These are phyloP conservation scores for Tolypocladium sp. DNA, from an alignment of 2,329 filamentous ascomycete species.

Conservation along the genomic window DNA sequence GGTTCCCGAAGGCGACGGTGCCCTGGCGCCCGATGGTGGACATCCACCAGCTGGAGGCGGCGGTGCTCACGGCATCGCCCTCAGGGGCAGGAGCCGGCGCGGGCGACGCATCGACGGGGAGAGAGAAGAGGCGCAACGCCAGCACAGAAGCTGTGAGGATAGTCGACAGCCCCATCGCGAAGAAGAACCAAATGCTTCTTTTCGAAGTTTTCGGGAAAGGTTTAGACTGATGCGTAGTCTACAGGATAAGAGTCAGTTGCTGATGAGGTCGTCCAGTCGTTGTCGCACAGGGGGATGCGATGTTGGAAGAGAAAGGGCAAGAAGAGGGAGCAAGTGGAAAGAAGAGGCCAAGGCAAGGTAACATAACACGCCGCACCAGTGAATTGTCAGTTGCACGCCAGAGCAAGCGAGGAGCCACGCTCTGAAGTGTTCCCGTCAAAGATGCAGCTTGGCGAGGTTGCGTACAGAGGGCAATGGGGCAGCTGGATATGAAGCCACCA, in stretches of 20 bases:
- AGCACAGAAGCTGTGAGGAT: conserved; percentile 31
- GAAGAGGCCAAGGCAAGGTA: background rate
- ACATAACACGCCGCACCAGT: background rate
- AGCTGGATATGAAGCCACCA: background rate
- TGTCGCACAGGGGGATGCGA: background rate
- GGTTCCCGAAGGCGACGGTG: conserved; percentile 45
- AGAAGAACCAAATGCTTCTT: conserved; percentile 20
- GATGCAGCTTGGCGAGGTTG: background rate
- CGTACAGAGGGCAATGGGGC: background rate
- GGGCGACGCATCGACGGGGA: conserved; percentile 22
- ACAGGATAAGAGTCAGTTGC: background rate
- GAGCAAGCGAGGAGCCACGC: background rate
- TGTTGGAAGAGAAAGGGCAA: background rate
- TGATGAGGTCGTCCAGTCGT: background rate
- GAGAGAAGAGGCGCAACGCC: conserved; percentile 32
- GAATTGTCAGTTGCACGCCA: no score
- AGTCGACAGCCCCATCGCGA: conserved; percentile 34
- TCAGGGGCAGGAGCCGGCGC: conserved; percentile 11
- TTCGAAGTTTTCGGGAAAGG: background rate
- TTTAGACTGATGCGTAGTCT: background rate
- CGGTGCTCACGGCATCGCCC: conserved; percentile 10
- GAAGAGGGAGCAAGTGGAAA: background rate
- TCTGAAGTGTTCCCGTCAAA: background rate
- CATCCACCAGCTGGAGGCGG: conserved; percentile 59
- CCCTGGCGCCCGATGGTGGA: conserved; percentile 61